These are phyloP conservation scores for Pseudogymnoascus sp. DNA, from an alignment of 2,329 filamentous ascomycete species.

Conservation along the genomic window DNA sequence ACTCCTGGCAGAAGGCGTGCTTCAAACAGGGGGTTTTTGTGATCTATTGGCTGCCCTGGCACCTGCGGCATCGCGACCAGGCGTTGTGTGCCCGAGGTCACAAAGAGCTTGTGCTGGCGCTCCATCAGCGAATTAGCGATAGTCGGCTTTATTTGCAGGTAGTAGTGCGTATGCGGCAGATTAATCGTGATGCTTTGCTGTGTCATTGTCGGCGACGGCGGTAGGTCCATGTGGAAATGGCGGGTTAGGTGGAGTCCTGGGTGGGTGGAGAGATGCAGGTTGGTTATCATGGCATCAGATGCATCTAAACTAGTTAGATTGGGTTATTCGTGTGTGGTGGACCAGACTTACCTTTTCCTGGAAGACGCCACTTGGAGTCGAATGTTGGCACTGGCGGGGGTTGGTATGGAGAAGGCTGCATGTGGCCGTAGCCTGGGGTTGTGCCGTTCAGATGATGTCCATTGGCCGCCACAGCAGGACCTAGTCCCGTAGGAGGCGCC, in stretches of 20 bases:
- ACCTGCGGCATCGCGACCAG: conserved; percentile 39
- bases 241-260: conserved; percentile 54
- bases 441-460: conserved; percentile 22
- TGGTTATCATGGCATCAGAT: conserved; percentile 58
- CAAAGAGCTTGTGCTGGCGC: conserved; percentile 70
- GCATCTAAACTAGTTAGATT: conserved; percentile 35
- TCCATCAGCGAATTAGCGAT: conserved; percentile 55
- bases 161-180: conserved; percentile 58
- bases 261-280: conserved; percentile 59
- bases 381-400: conserved; percentile 30
- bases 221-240: conserved; percentile 55
- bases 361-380: conserved; percentile 34
- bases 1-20: conserved; percentile 61
- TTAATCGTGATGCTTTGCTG: conserved; percentile 68
- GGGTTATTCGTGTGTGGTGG: neutral
- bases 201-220: conserved; percentile 55
- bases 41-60: conserved; percentile 46
- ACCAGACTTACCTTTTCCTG: conserved; percentile 38
- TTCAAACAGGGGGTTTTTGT: conserved; percentile 64
- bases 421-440: conserved; percentile 25
- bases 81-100: conserved; percentile 59
- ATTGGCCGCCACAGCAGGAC: conserved; percentile 18
- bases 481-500: conserved; percentile 22
- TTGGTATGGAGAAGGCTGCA: conserved; percentile 19
- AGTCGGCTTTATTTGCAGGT: conserved; percentile 61